Evolutionary conservation across 495 filamentous ascomycete genomes (phyloP), one percentile per base, ranked within the genome.

Genomic region (Polyplosphaeria fusca): DNA sequence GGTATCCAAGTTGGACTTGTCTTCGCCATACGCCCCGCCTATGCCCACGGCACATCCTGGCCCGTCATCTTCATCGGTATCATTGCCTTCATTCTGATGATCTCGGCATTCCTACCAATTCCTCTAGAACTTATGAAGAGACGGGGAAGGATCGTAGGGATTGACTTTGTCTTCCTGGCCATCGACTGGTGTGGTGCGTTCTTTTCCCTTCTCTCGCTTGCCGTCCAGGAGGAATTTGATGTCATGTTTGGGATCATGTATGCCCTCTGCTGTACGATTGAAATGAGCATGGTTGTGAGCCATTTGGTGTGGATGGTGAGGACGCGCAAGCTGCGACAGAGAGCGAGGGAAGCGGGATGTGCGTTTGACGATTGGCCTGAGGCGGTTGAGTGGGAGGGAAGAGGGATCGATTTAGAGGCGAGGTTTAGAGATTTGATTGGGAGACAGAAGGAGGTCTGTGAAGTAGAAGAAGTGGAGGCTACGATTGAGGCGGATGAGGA

Each of bases 51-150:
- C 0, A 62, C 74, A 3, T 72, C 67, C 28, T 82, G 79, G 78
- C 82, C 84, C 0, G 74, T 85, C 25, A 57, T 79, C 1, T 60
- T 83, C 0, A 73, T 89, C 25, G 83, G 83, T 12, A 68, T 83
- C 11, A 60, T 82, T 40, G 82, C 82, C 3, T 74, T 82, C n/a
- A 70, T 85, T 18, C 65, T 85, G 1, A 70, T 87, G 5, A 76
- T 73, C 22, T 68, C 69, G 0, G 84, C 86, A 3, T 68, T 88
- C 13, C 37, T 91, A 1, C 86, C 87, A 2, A 84, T 85, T 0
- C 89, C 89, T 52, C 77, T 79, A 51, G 87, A 91, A 65, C 69
- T 88, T 4, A 84, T 79, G 78, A 88, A 88, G 67, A 70, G 86
- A 11, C 71, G 77, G 38, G 87, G 87, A 0, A 72, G 83, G 12